phyloP scores from a whole-genome alignment of 805 yeast species.

The Spathaspora sp. region DNA sequence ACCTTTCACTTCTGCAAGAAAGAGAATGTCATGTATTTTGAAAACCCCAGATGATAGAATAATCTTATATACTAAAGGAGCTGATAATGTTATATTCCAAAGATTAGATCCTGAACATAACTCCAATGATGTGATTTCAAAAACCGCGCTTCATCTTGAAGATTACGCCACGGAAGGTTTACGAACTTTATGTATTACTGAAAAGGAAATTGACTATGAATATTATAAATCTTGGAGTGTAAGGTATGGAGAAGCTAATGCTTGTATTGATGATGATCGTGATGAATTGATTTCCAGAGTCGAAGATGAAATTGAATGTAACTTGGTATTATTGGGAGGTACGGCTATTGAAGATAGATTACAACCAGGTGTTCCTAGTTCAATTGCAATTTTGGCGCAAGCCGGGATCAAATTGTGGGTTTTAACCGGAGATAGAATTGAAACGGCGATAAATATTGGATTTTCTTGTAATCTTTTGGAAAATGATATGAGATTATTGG shows the following conservation, averaged over 20 bases:
- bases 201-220: slow-evolving; percentile 42
- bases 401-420: slow-evolving; percentile 86
- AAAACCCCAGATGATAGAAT: slow-evolving; percentile 39
- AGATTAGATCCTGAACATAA: slow-evolving; percentile 30
- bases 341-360: slow-evolving; percentile 80
- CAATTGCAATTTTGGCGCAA: slow-evolving; percentile 59
- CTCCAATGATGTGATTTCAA: slow-evolving; percentile 43
- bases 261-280: slow-evolving; percentile 52
- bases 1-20: slow-evolving; percentile 68
- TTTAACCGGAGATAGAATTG: slow-evolving; percentile 77
- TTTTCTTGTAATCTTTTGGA: slow-evolving; percentile 71
- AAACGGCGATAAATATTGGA: slow-evolving; percentile 82
- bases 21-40: slow-evolving; percentile 76
- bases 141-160: slow-evolving; percentile 63
- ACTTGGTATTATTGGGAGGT: slow-evolving; percentile 61
- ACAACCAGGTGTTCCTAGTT: slow-evolving; percentile 75
- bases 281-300: slow-evolving; percentile 53
- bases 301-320: slow-evolving; percentile 57
- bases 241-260: slow-evolving; percentile 54
- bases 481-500: slow-evolving; percentile 64
- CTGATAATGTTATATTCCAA: slow-evolving; percentile 64
- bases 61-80: slow-evolving; percentile 63
- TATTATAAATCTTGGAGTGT: slow-evolving; percentile 53
- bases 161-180: slow-evolving; percentile 75
- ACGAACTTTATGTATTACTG: slow-evolving; percentile 71